Percentiles rank a stretch among this genome's conserved stretches.
Conservation (phyloP, 345 rosid species). For the Hibiscus syriacus region DNA sequence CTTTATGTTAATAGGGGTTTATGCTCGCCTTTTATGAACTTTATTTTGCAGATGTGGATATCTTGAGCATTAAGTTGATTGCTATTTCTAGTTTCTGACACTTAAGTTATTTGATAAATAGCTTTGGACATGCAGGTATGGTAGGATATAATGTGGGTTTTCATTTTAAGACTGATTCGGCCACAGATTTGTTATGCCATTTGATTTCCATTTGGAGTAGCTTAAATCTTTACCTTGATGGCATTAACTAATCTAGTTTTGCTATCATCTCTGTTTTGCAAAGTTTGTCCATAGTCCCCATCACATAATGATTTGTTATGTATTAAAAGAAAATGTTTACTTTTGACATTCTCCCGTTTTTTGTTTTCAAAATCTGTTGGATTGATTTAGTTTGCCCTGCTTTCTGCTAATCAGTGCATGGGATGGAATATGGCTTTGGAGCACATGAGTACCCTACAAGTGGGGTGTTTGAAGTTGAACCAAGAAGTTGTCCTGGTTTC, state of each 20-base stretch:
- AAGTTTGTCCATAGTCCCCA: neutral
- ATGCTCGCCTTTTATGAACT: no score
- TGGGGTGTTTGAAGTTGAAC: conserved; percentile 93
- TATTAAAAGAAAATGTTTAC: neutral
- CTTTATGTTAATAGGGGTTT: no score
- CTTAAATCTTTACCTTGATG: neutral
- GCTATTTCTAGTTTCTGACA: no score
- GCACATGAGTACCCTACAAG: conserved; percentile 81
- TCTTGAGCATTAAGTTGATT: no score
- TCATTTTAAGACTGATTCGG: neutral
- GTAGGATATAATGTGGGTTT: neutral
- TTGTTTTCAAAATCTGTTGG: neutral
- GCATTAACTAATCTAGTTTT: neutral
- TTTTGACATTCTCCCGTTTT: neutral
- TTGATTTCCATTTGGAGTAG: neutral
- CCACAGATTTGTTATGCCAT: neutral
- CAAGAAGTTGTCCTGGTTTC: conserved; percentile 89
- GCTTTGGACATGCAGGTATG: neutral
- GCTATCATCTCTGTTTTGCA: neutral
- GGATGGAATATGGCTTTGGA: conserved; percentile 79
- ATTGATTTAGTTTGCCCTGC: conserved; percentile 13
- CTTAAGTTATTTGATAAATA: neutral
- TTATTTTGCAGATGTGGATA: neutral
- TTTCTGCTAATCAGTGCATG: conserved; percentile 48
- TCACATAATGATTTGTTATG: neutral